A percentile compares a stretch with the other conserved stretches of the same genome.
phyloP scores from a whole-genome alignment of 176 grass and related monocot genomes.

The Pharus latifolius region DNA sequence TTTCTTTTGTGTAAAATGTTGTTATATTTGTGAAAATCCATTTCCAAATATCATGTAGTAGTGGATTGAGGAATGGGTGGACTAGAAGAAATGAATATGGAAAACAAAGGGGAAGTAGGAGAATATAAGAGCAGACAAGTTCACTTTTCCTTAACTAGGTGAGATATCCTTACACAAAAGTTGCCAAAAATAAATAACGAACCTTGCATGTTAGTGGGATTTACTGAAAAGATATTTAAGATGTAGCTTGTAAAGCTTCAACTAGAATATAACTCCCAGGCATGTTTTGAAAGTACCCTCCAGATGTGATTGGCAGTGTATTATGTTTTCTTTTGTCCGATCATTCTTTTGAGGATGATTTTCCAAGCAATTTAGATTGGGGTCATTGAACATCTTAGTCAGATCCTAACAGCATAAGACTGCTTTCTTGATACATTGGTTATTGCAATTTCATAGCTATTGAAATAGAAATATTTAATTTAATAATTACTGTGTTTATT shows the following conservation, averaged over 20 bases:
- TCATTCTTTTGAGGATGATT: not conserved
- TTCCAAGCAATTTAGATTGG: not conserved
- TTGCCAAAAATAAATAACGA: constrained; percentile 5
- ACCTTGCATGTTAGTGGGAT: not conserved
- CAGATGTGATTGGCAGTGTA: not conserved
- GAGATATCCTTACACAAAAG: not conserved
- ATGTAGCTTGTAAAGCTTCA: not conserved
- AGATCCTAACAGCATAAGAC: not conserved
- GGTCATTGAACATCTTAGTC: not conserved
- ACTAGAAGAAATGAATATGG: not conserved
- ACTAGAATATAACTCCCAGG: not conserved
- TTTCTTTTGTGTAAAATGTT: not conserved
- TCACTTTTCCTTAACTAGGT: not conserved
- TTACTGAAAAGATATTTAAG: not conserved
- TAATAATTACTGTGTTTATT: not conserved
- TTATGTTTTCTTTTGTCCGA: not conserved
- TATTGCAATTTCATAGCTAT: not conserved
- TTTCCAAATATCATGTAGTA: not conserved
- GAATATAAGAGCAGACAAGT: not conserved
- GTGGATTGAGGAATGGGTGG: not conserved
- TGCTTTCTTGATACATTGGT: not conserved
- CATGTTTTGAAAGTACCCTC: constrained; percentile 1
- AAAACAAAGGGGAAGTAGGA: not conserved
- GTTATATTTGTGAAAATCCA: not conserved
- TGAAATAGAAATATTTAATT: not conserved